Base-by-base conservation (phyloP, 345 rosid species). In the Eucalyptus tenuipes region DNA sequence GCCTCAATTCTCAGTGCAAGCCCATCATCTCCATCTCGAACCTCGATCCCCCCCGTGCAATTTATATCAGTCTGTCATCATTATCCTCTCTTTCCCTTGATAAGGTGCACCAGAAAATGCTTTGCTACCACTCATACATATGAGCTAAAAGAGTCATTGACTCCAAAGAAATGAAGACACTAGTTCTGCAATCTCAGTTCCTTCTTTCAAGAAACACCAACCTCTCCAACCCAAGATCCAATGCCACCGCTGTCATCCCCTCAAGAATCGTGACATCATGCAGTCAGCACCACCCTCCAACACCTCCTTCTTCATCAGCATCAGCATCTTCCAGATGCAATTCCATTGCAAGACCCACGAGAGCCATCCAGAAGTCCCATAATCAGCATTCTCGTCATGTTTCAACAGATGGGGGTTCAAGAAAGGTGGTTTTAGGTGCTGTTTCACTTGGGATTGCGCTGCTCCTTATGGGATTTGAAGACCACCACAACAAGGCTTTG, bases 381-480 rank as follows among this genome's bases (percentile, higher is more conserved):
- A 37, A 75, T 40, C 84, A 40, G 3, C 84, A 40, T 5, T 22
- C 84, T 18, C 47, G 3, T 75, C 84, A 3, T 11, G 47, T 40
- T 75, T 75, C 47, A 42, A 25, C 15, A 75, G 91, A 92, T 85
- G 91, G 88, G 85, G 49, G 80, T 13, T 88, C 93, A 85, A 94
- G 94, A 91, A 48, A 89, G 86, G 88, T 91, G 90, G 57, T 94
- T 8, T 53, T 95, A 47, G 95, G 98, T 81, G 95, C 94, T 44
- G 92, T 93, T 40, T 93, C 99, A 0, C 18, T 95, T 33, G 97
- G 98, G 47, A 53, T 96, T 42, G 85, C 89, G 90, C 71, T 94
- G 94, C 57, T 93, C 89, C 42, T 93, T 1, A 86, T 94, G 92
- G 96, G 94, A 20, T 84, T 94, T 87, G 96, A 93, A 85, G 94